phyloP scores from a whole-genome alignment of 2,329 filamentous ascomycete genomes.

The Aspergillus sp. region DNA sequence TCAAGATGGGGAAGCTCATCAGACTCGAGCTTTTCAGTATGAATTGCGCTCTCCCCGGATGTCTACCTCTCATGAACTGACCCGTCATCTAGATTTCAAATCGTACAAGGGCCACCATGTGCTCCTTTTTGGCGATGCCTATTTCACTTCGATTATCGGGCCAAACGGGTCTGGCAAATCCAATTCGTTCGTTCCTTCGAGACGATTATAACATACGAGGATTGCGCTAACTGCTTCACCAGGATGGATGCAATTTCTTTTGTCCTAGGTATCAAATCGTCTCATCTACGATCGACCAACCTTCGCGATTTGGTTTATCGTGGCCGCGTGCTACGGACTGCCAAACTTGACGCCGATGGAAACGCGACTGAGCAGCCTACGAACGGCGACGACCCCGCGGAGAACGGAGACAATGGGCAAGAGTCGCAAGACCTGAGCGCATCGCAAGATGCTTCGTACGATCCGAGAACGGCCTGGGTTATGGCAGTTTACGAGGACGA shows the following conservation, averaged over 20 bases:
- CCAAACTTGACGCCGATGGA: conserved; percentile 82
- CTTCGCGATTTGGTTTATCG: conserved; percentile 93
- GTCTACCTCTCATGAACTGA: conserved; percentile 7
- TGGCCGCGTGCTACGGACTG: conserved; percentile 82
- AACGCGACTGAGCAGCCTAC: conserved; percentile 57
- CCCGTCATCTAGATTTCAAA: conserved; percentile 71
- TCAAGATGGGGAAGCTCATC: conserved; percentile 89
- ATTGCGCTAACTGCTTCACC: conserved; percentile 18
- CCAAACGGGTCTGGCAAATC: conserved; percentile 99
- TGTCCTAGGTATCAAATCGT: conserved; percentile 95
- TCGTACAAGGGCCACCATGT: conserved; percentile 97
- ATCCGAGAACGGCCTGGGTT: conserved; percentile 94
- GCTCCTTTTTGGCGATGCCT: conserved; percentile 91
- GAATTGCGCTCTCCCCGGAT: conserved; percentile 25
- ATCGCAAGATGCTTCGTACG: conserved; percentile 50
- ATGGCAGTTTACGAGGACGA: conserved; percentile 99
- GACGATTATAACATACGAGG: neutral
- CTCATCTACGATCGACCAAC: conserved; percentile 89
- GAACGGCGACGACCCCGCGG: conserved; percentile 53
- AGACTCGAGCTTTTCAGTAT: conserved; percentile 87
- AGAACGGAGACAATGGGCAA: conserved; percentile 47
- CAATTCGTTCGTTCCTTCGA: conserved; percentile 66
- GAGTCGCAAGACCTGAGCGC: conserved; percentile 50
- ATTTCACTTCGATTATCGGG: conserved; percentile 98
- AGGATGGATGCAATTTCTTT: conserved; percentile 99